Base-by-base conservation (phyloP, 192 early-diverging fungal genomes). In the Gaertneriomyces semiglobifer region DNA sequence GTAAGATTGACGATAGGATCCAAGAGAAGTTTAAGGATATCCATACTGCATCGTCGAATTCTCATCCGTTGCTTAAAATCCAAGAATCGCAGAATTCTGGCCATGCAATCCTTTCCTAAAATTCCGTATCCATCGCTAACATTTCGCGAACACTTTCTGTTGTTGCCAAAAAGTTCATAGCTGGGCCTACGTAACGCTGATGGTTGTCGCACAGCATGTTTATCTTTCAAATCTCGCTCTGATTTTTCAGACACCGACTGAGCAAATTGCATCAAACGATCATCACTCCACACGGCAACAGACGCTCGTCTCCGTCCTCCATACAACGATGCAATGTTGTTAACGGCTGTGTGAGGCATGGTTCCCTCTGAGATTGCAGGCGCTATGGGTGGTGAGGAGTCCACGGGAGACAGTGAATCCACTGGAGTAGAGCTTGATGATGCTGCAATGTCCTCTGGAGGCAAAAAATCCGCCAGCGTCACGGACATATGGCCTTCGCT, bases 201-300 rank as follows among this genome's bases (percentile, higher is more conserved):
- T 6, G 68, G 33, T 33, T 33, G 10, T 43, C 38, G 38, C 47
- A 53, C 45, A 4, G 54, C 5, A 40, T 54, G 54, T 3, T 70
- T 70, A 9, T 70, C 68, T 51, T 40, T 42, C 0, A 9, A n/a
- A 2, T 18, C 4, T 11, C 19, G 20, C 40, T 63, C 60, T 1
- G 16, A 11, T 44, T 74, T 62, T 18, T 63, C 78, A 10, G 69
- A 58, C 10, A 75, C 55, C 20, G 71, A 68, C 33, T 89, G 81
- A 7, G 87, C 88, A 51, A 91, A 71, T 60, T 86, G 81, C 62
- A 88, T 69, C 4, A 92, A 67, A 9, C 82, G 70, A 47, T 87
- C 84, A 60, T 92, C 90, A 0, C 84, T 75, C 90, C 90, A 92
- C 2, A 92, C 89, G 4, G 90, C 90, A 6, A 92, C 88, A 53